Percentiles rank a stretch among this genome's conserved stretches.
Conservation (phyloP, 2,329 filamentous ascomycete species). For the Aspergillus fijiensis region DNA sequence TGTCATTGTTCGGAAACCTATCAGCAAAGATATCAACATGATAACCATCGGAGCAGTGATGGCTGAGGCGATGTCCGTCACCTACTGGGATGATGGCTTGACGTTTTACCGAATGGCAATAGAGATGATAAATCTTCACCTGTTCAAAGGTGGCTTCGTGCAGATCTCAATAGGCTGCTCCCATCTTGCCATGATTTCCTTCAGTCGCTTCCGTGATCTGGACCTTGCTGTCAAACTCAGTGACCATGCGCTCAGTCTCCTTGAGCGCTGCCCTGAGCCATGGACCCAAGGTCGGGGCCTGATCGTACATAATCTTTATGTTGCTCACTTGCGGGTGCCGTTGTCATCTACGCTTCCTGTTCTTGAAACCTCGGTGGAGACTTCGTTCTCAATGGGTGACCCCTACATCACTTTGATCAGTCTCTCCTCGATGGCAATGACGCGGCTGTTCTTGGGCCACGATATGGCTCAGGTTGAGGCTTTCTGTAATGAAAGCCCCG, state of each 20-base stretch:
- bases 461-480: slow-evolving; percentile 59
- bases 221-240: slow-evolving; percentile 56
- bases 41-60: slow-evolving; percentile 55
- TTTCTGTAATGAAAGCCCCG: slow-evolving; percentile 56
- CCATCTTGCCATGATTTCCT: slow-evolving; percentile 57
- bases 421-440: slow-evolving; percentile 58
- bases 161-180: slow-evolving; percentile 60
- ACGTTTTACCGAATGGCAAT: slow-evolving; percentile 61
- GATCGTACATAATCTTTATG: slow-evolving; percentile 58
- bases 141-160: slow-evolving; percentile 55
- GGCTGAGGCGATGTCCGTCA: slow-evolving; percentile 57
- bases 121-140: slow-evolving; percentile 57
- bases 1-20: slow-evolving; percentile 38
- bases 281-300: slow-evolving; percentile 58
- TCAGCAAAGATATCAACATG: slow-evolving; percentile 44
- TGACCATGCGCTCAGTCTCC: slow-evolving; percentile 53
- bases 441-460: slow-evolving; percentile 56
- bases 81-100: slow-evolving; percentile 60
- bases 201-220: slow-evolving; percentile 59
- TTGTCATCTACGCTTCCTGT: slow-evolving; percentile 52
- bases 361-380: slow-evolving; percentile 57
- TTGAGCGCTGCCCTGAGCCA: slow-evolving; percentile 52
- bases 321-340: slow-evolving; percentile 60
- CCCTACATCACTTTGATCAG: slow-evolving; percentile 59
- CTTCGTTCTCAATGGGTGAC: slow-evolving; percentile 58